These are phyloP conservation scores for Aspergillus pseudoterreus DNA, from an alignment of 2,329 filamentous ascomycete species.

Conservation along the genomic window DNA sequence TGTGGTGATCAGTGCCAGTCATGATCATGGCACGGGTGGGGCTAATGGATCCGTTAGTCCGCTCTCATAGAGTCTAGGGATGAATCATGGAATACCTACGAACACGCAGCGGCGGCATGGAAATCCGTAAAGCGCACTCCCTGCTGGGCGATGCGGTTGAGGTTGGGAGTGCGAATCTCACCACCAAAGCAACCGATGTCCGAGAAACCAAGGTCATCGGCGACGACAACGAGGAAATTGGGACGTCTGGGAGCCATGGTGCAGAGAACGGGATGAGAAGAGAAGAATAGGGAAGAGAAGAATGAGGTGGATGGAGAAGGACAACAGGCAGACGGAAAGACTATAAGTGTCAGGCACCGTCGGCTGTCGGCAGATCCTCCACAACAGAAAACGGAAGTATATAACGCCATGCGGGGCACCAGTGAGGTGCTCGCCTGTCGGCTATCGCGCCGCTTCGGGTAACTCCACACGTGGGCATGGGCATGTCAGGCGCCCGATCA, in stretches of 20 bases:
- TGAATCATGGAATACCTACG: conserved; percentile 25
- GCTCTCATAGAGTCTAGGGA: neutral
- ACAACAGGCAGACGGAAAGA: neutral
- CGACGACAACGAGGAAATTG: conserved; percentile 59
- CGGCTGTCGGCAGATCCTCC: conserved; percentile 12
- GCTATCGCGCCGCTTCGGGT: conserved; percentile 5
- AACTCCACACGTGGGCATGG: neutral
- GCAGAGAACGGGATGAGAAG: neutral
- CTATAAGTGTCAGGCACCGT: conserved; percentile 8
- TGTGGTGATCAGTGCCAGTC: conserved; percentile 60
- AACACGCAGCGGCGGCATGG: conserved; percentile 63
- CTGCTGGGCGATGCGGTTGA: conserved; percentile 51
- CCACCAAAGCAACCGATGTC: conserved; percentile 58
- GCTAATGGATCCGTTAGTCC: conserved; percentile 13
- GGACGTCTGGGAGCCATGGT: conserved; percentile 44
- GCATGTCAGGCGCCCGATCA: conserved; percentile 5
- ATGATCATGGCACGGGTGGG: conserved; percentile 65
- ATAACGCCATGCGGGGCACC: neutral
- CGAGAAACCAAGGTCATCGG: conserved; percentile 59
- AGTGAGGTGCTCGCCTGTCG: conserved; percentile 10
- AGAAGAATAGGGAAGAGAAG: neutral
- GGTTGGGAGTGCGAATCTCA: conserved; percentile 59
- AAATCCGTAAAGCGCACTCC: conserved; percentile 62
- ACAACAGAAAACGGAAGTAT: neutral
- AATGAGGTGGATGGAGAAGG: neutral